Evolutionary conservation across 2,329 filamentous ascomycete genomes (phyloP).

Genomic region (Phyllosticta citribraziliensis): DNA sequence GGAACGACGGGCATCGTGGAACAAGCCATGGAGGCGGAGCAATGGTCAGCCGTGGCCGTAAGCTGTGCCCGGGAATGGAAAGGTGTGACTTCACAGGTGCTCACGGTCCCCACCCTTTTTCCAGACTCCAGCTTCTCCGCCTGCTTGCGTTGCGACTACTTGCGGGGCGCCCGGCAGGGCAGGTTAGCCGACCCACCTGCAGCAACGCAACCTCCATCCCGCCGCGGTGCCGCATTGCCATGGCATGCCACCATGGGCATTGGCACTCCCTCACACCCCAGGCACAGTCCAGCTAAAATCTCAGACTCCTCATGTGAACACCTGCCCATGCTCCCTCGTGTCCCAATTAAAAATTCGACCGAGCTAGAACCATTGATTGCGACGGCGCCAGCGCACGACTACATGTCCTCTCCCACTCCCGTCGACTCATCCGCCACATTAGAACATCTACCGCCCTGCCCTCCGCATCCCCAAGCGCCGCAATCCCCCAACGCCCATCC

Average conservation of each 20-base stretch:
- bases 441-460: background rate
- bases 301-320: background rate
- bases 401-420: no score
- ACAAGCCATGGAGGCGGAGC: background rate
- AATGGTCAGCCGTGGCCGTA: background rate
- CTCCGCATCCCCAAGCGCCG: background rate
- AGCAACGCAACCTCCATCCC: no score
- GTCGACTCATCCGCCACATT: no score
- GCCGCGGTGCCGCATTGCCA: no score
- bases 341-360: constrained; percentile 9
- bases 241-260: no score
- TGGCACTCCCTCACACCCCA: background rate
- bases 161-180: background rate
- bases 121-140: background rate
- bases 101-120: background rate
- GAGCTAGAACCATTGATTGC: background rate
- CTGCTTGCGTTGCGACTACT: background rate
- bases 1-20: background rate
- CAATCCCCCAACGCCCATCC: background rate
- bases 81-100: background rate
- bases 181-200: constrained; percentile 6
- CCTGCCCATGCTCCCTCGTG: constrained; percentile 1
- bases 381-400: no score
- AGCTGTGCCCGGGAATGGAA: no score
- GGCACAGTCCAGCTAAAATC: background rate